These are phyloP conservation scores for Tuber microsphaerosporum DNA, from an alignment of 495 filamentous ascomycete species.

Conservation along the genomic window DNA sequence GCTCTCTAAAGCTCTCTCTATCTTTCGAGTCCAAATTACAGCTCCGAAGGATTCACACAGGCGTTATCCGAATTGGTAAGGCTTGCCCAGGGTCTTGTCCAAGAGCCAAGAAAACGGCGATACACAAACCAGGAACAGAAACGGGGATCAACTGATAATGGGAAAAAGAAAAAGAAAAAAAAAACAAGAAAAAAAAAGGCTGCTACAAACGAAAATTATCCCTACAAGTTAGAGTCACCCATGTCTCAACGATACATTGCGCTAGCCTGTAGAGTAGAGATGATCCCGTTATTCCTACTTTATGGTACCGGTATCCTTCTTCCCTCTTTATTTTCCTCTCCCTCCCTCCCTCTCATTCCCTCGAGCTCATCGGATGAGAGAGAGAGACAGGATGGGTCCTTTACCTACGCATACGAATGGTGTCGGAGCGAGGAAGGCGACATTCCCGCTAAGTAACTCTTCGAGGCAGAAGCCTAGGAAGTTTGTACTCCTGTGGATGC, in stretches of 20 bases:
- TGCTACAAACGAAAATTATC: background rate
- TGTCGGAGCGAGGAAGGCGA: slow-evolving; percentile 17
- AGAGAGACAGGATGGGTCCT: background rate
- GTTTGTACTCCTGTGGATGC: slow-evolving; percentile 32
- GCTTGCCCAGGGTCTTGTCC: background rate
- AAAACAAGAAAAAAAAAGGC: background rate
- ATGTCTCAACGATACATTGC: background rate
- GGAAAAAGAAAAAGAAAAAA: background rate
- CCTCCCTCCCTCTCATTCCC: background rate
- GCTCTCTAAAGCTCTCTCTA: background rate
- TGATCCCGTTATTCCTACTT: background rate
- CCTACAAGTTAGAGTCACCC: background rate
- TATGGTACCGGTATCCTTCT: background rate
- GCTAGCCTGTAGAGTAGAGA: background rate
- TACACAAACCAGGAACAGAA: background rate
- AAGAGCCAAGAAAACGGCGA: background rate
- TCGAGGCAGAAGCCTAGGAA: slow-evolving; percentile 55
- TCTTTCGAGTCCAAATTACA: background rate
- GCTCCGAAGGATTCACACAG: background rate
- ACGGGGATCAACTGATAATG: background rate
- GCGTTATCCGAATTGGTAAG: background rate
- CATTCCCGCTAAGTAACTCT: slow-evolving; percentile 49
- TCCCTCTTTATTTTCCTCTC: background rate
- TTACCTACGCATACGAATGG: slow-evolving; percentile 8
- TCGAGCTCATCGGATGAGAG: background rate